Percentiles rank a stretch among this genome's conserved stretches.
These are phyloP conservation scores for Areca catechu DNA, from an alignment of 176 grass and related monocot species.

Conservation along the genomic window DNA sequence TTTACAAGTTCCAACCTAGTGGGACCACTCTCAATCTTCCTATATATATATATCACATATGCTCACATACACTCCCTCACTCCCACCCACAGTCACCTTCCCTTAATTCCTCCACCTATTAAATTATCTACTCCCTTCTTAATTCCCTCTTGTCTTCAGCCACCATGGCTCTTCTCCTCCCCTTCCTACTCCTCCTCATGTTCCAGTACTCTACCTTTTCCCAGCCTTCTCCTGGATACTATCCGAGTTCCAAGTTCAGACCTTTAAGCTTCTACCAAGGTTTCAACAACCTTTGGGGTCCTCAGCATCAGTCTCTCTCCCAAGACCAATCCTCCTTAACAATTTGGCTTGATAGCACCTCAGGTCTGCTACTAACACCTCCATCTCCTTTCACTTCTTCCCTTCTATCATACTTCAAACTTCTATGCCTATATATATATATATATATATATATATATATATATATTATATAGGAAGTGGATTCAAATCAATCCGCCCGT, in stretches of 20 bases:
- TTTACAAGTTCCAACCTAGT: neutral
- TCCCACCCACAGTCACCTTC: neutral
- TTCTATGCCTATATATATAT: neutral
- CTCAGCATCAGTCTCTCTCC: constrained; percentile 45
- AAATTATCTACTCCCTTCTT: neutral
- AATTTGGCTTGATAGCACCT: constrained; percentile 57
- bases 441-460: neutral
- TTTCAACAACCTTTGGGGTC: constrained; percentile 64
- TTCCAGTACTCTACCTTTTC: constrained; percentile 20
- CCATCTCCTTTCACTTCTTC: neutral
- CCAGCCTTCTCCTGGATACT: constrained; percentile 77
- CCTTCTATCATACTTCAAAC: no score
- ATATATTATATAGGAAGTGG: constrained; percentile 47
- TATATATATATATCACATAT: neutral
- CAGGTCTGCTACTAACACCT: constrained; percentile 21
- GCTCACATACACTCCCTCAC: neutral
- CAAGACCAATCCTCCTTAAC: constrained; percentile 28
- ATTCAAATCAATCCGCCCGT: constrained; percentile 60
- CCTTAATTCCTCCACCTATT: neutral
- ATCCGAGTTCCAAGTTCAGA: constrained; percentile 44
- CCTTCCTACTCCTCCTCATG: constrained; percentile 13
- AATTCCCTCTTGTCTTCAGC: neutral
- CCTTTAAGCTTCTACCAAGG: constrained; percentile 34
- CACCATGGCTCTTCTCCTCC: constrained; percentile 10
- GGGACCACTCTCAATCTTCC: neutral